Base-by-base conservation (phyloP, 352 stramenopile species). In the Pythium utonaiense region DNA sequence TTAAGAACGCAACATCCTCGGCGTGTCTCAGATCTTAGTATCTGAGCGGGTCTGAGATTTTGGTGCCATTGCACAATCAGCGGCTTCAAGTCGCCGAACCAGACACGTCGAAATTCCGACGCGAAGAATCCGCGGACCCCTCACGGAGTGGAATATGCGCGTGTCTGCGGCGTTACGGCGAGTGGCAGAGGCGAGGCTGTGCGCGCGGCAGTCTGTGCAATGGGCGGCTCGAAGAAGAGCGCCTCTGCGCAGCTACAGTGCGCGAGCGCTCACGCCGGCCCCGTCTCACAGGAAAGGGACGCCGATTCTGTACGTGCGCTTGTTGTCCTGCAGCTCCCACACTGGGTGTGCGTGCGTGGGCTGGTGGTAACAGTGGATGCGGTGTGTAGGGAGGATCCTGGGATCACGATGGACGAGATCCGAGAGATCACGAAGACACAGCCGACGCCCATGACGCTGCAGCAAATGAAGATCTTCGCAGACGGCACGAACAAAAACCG, bases 391-490 rank as follows among this genome's bases (percentile, higher is more conserved):
- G 51, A 54, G 12, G 49, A 60, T 10, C 55, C 54, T 1, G 42
- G 49, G 2, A 86, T 91, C 64, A 56, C 70, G 4, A 89, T 91
- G 79, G 69, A 86, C 33, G 69, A 89, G 60, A 82, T 91, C 51
- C 70, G 67, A 24, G 74, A 78, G 27, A 76, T 91, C 31, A 80
- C 80, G 3, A 38, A 71, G 31, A 73, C 64, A 14, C 62, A 74
- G 41, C 84, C 84, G 21, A 89, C 77, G 21, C 84, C 84, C 17
- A 70, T 93, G 71, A 87, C 80, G 22, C 70, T 93, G 52, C 84
- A 79, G 57, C 84, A 93, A 56, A 93, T 93, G 84, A 84, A 85
- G 59, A 76, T 71, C 42, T 91, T 89, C 40, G 73, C 84, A n/a
- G 76, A 85, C 44, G 75, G 72, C 21, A 75, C 69, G 14, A 70